These are phyloP conservation scores for Trichophyton benhamiae DNA, from an alignment of 2,329 filamentous ascomycete genomes.

Conservation along the genomic window DNA sequence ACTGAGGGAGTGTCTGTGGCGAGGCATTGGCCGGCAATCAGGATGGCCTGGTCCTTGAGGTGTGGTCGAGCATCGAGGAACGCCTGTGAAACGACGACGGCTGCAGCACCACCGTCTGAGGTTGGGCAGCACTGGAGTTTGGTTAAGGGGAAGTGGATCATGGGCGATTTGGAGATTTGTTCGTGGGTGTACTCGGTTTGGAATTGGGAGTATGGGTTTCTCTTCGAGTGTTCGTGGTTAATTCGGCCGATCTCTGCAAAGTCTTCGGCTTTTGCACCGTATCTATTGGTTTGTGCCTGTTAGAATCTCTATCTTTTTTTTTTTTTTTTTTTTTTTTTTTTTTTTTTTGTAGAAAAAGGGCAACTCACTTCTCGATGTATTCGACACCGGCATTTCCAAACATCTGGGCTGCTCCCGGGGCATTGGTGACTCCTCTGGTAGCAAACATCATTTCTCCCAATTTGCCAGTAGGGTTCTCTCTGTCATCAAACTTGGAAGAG, in stretches of 20 bases:
- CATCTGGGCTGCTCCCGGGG: conserved; percentile 78
- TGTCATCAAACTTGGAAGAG: conserved; percentile 72
- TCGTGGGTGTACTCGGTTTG: conserved; percentile 80
- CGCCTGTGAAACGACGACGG: conserved; percentile 73
- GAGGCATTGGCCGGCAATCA: conserved; percentile 77
- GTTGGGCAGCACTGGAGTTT: conserved; percentile 99
- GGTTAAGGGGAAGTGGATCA: conserved; percentile 76
- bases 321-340: not conserved
- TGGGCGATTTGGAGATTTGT: conserved; percentile 61
- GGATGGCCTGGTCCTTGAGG: conserved; percentile 67
- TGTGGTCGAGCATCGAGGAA: conserved; percentile 80
- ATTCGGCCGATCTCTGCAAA: conserved; percentile 89
- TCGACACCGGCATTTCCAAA: conserved; percentile 90
- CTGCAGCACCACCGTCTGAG: conserved; percentile 80
- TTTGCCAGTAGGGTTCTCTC: conserved; percentile 65
- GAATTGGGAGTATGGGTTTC: conserved; percentile 98
- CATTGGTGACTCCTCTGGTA: conserved; percentile 68
- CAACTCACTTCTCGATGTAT: conserved; percentile 76
- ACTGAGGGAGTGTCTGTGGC: conserved; percentile 72
- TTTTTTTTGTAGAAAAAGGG: not conserved
- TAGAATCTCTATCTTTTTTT: not conserved
- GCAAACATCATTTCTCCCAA: conserved; percentile 66
- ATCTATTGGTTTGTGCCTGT: conserved; percentile 38
- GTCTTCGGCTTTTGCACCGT: conserved; percentile 70
- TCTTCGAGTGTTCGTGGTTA: conserved; percentile 82